Conservation (phyloP, 805 yeast species). For the Yarrowia sp. region DNA sequence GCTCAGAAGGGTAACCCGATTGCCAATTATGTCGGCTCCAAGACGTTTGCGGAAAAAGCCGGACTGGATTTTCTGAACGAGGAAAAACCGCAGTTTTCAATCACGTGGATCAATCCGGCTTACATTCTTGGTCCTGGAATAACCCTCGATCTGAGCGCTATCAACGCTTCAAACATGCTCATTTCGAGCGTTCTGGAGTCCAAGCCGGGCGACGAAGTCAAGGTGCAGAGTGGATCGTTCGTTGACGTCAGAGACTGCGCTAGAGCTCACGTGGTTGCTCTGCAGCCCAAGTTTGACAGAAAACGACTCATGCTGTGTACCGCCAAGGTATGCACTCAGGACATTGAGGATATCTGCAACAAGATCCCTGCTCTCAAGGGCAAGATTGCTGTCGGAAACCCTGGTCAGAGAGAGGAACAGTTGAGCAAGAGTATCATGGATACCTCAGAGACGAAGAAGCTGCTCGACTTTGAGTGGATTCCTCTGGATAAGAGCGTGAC, state of each 20-base stretch:
- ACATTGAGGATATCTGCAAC: slow-evolving; percentile 42
- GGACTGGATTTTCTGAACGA: slow-evolving; percentile 58
- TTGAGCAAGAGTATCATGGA: slow-evolving; percentile 15
- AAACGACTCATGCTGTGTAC: slow-evolving; percentile 44
- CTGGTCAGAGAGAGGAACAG: neutral
- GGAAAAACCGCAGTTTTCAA: slow-evolving; percentile 45
- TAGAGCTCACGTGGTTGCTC: slow-evolving; percentile 59
- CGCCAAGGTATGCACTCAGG: slow-evolving; percentile 41
- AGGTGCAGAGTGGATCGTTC: slow-evolving; percentile 1
- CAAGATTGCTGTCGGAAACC: neutral
- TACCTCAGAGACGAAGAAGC: slow-evolving; percentile 1
- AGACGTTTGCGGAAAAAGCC: slow-evolving; percentile 62
- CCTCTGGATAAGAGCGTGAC: slow-evolving; percentile 14
- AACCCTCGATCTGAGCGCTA: slow-evolving; percentile 44
- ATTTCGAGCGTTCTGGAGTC: neutral
- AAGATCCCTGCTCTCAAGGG: slow-evolving; percentile 17
- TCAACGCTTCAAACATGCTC: slow-evolving; percentile 50
- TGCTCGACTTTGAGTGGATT: slow-evolving; percentile 23
- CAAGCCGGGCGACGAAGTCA: slow-evolving; percentile 41
- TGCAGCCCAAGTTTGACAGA: slow-evolving; percentile 47
- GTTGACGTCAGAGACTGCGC: slow-evolving; percentile 72
- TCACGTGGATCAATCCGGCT: slow-evolving; percentile 48
- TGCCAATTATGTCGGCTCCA: slow-evolving; percentile 52
- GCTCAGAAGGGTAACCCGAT: neutral
- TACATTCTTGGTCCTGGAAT: slow-evolving; percentile 49